Conservation (phyloP, 202 grass and related monocot species). For the Alloteropsis angusta region DNA sequence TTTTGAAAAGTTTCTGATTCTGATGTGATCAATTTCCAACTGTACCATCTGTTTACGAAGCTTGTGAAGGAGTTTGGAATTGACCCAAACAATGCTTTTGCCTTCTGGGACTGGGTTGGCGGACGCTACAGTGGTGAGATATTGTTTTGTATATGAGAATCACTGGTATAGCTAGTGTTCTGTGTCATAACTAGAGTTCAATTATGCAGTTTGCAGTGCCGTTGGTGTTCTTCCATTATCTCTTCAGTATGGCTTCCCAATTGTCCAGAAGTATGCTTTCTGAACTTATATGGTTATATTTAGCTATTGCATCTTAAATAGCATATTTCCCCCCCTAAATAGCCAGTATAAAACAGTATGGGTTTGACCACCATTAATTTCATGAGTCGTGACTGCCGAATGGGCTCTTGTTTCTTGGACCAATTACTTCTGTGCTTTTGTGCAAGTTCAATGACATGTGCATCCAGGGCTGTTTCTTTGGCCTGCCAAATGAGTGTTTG, state of each 20-base stretch:
- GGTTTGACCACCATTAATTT: background rate
- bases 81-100: conserved; percentile 91
- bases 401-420: background rate
- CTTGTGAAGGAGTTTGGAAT: conserved; percentile 98
- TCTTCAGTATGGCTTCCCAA: conserved; percentile 92
- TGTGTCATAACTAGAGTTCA: conserved; percentile 5
- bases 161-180: background rate
- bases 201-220: conserved; percentile 88
- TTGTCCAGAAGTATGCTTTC: conserved; percentile 80
- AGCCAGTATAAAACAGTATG: background rate
- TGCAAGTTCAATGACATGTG: background rate
- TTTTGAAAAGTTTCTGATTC: background rate
- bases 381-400: background rate
- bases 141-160: conserved; percentile 1
- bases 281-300: conserved; percentile 24
- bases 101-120: conserved; percentile 99
- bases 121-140: conserved; percentile 93
- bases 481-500: background rate
- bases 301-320: conserved; percentile 17
- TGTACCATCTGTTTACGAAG: conserved; percentile 32
- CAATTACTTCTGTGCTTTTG: background rate
- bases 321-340: background rate
- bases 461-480: background rate
- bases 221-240: conserved; percentile 94
- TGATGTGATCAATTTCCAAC: conserved; percentile 16